These are phyloP conservation scores for Hymenoscyphus fructigenus DNA, from an alignment of 2,329 filamentous ascomycete genomes.

Conservation along the genomic window DNA sequence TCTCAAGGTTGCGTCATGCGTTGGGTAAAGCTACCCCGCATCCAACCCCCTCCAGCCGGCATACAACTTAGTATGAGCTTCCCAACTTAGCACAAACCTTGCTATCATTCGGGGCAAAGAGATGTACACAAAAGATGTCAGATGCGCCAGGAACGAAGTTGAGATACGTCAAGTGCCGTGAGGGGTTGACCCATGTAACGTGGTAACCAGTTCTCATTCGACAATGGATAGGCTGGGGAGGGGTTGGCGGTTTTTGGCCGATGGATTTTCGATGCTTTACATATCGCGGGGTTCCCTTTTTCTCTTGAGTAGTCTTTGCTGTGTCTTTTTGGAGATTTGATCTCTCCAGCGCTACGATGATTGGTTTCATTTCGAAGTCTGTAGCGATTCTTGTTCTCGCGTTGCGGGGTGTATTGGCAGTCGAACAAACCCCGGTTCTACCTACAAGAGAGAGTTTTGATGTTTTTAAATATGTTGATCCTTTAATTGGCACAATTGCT, in stretches of 20 bases:
- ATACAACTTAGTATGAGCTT: not conserved
- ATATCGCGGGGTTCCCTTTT: not conserved
- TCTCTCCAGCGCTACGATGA: not conserved
- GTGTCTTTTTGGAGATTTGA: not conserved
- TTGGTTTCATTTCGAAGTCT: not conserved
- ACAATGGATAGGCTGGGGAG: not conserved
- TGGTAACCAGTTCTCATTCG: slow-evolving; percentile 6
- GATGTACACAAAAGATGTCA: slow-evolving; percentile 3
- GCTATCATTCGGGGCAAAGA: not conserved
- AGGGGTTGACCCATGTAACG: slow-evolving; percentile 14
- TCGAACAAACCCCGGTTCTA: too few relatives aligned
- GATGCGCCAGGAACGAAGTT: not conserved
- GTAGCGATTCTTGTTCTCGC: not conserved
- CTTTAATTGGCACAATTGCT: slow-evolving; percentile 54
- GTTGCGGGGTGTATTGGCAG: not conserved
- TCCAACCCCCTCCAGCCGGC: not conserved
- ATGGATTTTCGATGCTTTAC: not conserved
- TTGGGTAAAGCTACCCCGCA: not conserved
- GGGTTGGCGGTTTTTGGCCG: not conserved
- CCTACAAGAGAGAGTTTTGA: slow-evolving; percentile 30
- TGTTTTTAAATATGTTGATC: slow-evolving; percentile 46
- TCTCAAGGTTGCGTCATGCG: not conserved
- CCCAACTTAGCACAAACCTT: slow-evolving; percentile 3
- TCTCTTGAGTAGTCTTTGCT: not conserved
- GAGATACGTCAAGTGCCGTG: slow-evolving; percentile 5